Base-by-base conservation (phyloP, 805 yeast species). In the Candida tammaniensis region DNA sequence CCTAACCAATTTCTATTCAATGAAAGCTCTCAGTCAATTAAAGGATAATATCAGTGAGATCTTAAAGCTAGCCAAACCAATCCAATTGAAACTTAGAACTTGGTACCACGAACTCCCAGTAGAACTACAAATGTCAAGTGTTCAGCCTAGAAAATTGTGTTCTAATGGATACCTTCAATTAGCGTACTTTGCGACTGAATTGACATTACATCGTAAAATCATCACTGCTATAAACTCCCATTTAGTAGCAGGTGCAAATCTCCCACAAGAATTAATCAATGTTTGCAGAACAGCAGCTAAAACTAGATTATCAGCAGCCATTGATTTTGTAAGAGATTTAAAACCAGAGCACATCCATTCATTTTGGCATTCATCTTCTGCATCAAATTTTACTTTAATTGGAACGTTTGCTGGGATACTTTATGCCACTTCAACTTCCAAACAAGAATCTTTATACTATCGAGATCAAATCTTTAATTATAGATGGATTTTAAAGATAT, bases 271-370 rank as follows among this genome's bases (percentile, higher is more conserved):
- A 40, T 47, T 67, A 30, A 50, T 61, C 3, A 50, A 46, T 28
- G 88, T 88, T 1, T 87, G 96, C 54, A 71, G 96, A 27, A 68
- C 81, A 18, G 96, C 96, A 0, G 97, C 96, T 1, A 78, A 73
- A 38, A 82, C 94, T 1, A 67, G 98, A 50, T 65, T 89, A 12
- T 60, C 76, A 6, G 95, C 96, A 0, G 86, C 96, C 0, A 76
- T 85, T 40, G 93, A 84, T 35, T 84, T 86, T 55, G 80, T 86
- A 7, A 64, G 81, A 31, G 82, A 78, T 40, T 68, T 89, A 54
- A 81, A 80, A 46, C 81, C 83, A 7, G 95, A 87, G 46, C 95
- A 87, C 51, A 70, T 86, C 30, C 89, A 81, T 52, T 78, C 95
- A 8, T 88, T 87, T 55, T 89, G 96, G 96, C 93, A 86, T 58